These are phyloP conservation scores for Erigeron philadelphicus DNA, from an alignment of 140 eudicot species.

Conservation along the genomic window DNA sequence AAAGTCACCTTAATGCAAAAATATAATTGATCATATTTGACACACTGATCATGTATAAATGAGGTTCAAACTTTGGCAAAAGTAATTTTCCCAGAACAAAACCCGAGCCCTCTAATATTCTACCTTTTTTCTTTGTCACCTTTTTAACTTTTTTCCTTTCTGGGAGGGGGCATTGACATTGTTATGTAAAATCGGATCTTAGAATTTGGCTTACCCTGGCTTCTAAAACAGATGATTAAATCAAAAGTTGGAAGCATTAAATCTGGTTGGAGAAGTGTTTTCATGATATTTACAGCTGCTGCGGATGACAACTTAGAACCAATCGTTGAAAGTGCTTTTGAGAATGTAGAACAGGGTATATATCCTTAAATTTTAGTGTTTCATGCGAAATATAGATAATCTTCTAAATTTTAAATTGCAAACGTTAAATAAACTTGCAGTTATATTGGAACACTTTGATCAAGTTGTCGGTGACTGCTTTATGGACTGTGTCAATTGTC, in stretches of 20 bases:
- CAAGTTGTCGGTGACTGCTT: conserved; percentile 99
- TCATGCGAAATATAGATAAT: neutral
- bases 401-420: conserved; percentile 17
- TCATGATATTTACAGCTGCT: conserved; percentile 97
- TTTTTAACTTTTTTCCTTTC: too few relatives aligned
- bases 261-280: conserved; percentile 98
- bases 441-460: conserved; percentile 92
- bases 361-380: conserved; percentile 13
- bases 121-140: too few relatives aligned
- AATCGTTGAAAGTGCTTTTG: conserved; percentile 97
- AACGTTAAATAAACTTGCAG: conserved; percentile 43
- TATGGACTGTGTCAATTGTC: conserved; percentile 97
- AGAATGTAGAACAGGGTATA: conserved; percentile 93
- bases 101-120: too few relatives aligned
- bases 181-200: conserved; percentile 5
- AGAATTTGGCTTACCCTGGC: conserved; percentile 16
- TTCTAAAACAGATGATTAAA: conserved; percentile 68
- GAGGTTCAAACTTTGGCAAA: too few relatives aligned
- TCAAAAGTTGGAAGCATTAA: conserved; percentile 96
- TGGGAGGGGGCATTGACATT: too few relatives aligned
- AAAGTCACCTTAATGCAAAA: neutral
- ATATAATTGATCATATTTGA: too few relatives aligned
- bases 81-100: too few relatives aligned
- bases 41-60: too few relatives aligned
- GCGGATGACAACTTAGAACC: conserved; percentile 92